A percentile compares a stretch with the other conserved stretches of the same genome.
phyloP scores from a whole-genome alignment of 129 eudicot genomes.

The Flaveria bidentis region DNA sequence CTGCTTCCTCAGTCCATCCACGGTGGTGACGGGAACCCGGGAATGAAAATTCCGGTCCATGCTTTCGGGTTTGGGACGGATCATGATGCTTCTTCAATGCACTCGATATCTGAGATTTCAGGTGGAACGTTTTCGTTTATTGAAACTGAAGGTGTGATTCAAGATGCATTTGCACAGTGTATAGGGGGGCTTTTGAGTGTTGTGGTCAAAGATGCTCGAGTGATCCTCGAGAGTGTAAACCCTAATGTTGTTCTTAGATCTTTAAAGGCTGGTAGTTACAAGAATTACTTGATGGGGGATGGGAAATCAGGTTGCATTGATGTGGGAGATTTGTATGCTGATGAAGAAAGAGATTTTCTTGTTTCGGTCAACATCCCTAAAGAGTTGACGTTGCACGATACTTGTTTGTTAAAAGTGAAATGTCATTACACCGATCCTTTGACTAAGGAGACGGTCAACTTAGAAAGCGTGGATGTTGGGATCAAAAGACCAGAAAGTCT shows the following conservation, averaged over 20 bases:
- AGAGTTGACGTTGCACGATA: slow-evolving; percentile 43
- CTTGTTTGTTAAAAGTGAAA: slow-evolving; percentile 54
- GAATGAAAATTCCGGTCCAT: slow-evolving; percentile 68
- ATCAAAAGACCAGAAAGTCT: slow-evolving; percentile 54
- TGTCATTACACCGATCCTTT: slow-evolving; percentile 65
- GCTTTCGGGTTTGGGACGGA: slow-evolving; percentile 79
- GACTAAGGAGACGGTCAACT: slow-evolving; percentile 50
- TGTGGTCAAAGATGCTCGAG: slow-evolving; percentile 66
- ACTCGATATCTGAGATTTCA: slow-evolving; percentile 71
- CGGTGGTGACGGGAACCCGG: slow-evolving; percentile 42
- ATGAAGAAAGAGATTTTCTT: slow-evolving; percentile 80
- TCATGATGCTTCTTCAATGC: slow-evolving; percentile 81
- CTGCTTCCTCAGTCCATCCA: slow-evolving; percentile 61
- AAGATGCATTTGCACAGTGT: slow-evolving; percentile 94
- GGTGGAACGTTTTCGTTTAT: slow-evolving; percentile 91
- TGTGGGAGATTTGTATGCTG: slow-evolving; percentile 86
- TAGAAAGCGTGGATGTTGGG: slow-evolving; percentile 47
- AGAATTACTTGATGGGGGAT: slow-evolving; percentile 45
- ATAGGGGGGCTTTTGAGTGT: slow-evolving; percentile 88
- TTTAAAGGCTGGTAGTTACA: slow-evolving; percentile 69
- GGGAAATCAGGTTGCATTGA: slow-evolving; percentile 49
- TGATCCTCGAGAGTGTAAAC: slow-evolving; percentile 51
- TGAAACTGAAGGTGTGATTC: slow-evolving; percentile 77
- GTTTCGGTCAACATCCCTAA: slow-evolving; percentile 62
- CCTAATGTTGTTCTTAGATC: slow-evolving; percentile 40